Base-by-base conservation (phyloP, 1,284 basidiomycete genomes). In the Vanrija pseudolonga region DNA sequence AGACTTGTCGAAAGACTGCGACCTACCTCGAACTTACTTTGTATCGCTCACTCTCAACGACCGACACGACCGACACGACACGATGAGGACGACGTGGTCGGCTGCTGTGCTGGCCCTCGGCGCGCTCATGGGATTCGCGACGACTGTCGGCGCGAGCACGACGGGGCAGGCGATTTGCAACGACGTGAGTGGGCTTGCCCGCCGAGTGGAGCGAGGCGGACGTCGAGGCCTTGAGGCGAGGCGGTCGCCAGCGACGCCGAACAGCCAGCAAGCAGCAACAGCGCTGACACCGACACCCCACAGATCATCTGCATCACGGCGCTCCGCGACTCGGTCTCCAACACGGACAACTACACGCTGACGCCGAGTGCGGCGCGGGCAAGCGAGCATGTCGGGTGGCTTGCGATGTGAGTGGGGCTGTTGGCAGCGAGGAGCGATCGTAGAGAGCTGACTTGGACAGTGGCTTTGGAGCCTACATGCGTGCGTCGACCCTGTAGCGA, bases 401-500 rank as follows among this genome's bases (percentile, higher is more conserved):
- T 52, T 2, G 51, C 45, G 1, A 18, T 56, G 2, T 32, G 32
- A 32, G 32, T 32, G 32, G 32, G 32, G 32, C 28, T 6, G 28
- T 5, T 14, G 32, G 32, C 4, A 12, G 12, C 4, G 9, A 12
- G 32, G 11, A 12, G 12, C 11, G 26, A 32, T 2, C 32, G n/a
- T n/a, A 15, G 2, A 32, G 12, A 32, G 32, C 32, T 32, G 32
- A 32, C 32, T 1, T 7, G 12, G 4, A 4, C 32, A 32, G 32
- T 12, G 58, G 54, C 0, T 60, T 49, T 20, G 58, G 58, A 14
- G 22, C 18, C 2, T 46, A 48, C 18, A 60, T 60, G 58, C 38
- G 58, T 60, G 46, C 23, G 57, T 59, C 19, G 18, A 5, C 6
- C 12, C 18, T 18, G 17, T n/a, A n/a, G n/a, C n/a, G n/a, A 15